Evolutionary conservation across 2,329 filamentous ascomycete species (phyloP).

Genomic region (Podosphaera leucotricha): DNA sequence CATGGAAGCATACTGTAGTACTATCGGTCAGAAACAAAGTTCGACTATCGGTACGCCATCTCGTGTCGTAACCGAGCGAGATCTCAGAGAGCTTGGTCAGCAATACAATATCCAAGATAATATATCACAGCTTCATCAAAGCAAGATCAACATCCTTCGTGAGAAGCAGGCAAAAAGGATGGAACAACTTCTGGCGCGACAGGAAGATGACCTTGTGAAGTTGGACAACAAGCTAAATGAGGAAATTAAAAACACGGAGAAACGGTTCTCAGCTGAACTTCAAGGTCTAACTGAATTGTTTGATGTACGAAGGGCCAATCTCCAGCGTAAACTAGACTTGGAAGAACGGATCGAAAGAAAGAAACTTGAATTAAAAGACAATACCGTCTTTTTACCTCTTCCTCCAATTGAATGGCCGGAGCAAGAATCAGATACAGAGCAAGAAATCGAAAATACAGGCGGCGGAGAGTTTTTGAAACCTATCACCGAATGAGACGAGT

Average conservation of each 20-base stretch:
- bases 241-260: slow-evolving; percentile 25
- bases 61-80: slow-evolving; percentile 32
- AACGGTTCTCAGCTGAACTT: slow-evolving; percentile 25
- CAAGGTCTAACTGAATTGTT: slow-evolving; percentile 24
- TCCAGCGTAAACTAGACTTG: slow-evolving; percentile 28
- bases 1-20: slow-evolving; percentile 42
- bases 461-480: neutral
- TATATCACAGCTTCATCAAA: slow-evolving; percentile 32
- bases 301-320: slow-evolving; percentile 20
- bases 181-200: slow-evolving; percentile 31
- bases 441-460: neutral
- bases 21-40: slow-evolving; percentile 20
- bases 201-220: slow-evolving; percentile 26
- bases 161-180: slow-evolving; percentile 37
- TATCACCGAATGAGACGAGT: neutral
- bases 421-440: neutral
- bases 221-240: slow-evolving; percentile 23
- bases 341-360: slow-evolving; percentile 28
- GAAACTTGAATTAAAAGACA: slow-evolving; percentile 24
- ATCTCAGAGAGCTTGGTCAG: slow-evolving; percentile 32
- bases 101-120: slow-evolving; percentile 36
- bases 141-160: slow-evolving; percentile 40
- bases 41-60: slow-evolving; percentile 20
- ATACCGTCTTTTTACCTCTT: slow-evolving; percentile 21
- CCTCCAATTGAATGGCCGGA: slow-evolving; percentile 20